Evolutionary conservation across 2,329 filamentous ascomycete genomes (phyloP).

Genomic region (Aspergillus pseudotamarii): DNA sequence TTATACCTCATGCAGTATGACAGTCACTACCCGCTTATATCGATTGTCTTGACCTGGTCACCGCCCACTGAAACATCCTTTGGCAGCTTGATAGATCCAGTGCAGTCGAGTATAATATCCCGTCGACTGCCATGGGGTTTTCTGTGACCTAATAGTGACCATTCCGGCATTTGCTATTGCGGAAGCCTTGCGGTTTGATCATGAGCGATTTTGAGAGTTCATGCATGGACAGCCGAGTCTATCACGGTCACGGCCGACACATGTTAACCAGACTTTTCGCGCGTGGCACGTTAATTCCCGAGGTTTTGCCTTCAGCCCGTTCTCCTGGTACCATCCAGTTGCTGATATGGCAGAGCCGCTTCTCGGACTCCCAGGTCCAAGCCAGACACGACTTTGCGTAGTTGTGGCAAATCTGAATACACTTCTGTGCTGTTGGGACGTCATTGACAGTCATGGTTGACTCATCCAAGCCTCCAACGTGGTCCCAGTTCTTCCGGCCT

Average conservation of each 20-base stretch:
- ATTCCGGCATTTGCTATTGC: background rate
- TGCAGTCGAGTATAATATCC: background rate
- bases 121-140: no score
- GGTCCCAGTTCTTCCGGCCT: conserved; percentile 4
- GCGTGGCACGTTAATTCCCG: conserved; percentile 8
- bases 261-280: background rate
- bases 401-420: background rate
- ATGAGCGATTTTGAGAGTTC: background rate
- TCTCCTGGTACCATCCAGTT: conserved; percentile 6
- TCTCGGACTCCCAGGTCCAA: conserved; percentile 7
- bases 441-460: conserved; percentile 5
- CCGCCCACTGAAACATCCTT: background rate
- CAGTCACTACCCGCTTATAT: background rate
- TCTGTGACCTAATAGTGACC: background rate
- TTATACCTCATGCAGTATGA: background rate
- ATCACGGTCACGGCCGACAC: background rate
- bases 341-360: conserved; percentile 5
- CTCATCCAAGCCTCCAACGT: conserved; percentile 7
- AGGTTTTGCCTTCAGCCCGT: background rate
- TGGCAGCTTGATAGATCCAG: background rate
- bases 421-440: background rate
- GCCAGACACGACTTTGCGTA: conserved; percentile 6
- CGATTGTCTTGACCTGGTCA: background rate
- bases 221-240: background rate
- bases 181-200: background rate